A percentile compares a stretch with the other conserved stretches of the same genome.
Evolutionary conservation across 164 flowering plant species (phyloP).

Genomic region (Magnolia kwangsiensis): DNA sequence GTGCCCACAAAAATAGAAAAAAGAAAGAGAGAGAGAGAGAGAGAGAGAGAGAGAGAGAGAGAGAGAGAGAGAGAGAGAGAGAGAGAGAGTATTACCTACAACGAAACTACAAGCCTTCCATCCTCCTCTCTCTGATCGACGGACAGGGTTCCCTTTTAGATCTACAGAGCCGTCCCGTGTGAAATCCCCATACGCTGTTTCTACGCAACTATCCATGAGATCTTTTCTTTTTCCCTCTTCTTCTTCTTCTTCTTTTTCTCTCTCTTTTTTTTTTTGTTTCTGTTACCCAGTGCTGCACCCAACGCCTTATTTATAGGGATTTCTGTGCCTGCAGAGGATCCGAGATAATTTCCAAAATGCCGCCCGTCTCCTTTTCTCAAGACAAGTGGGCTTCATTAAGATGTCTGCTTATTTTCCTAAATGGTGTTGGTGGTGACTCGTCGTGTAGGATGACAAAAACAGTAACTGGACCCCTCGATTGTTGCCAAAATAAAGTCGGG

Average conservation of each 20-base stretch:
- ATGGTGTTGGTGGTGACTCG: too few species aligned
- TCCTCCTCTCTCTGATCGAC: constrained; percentile 18
- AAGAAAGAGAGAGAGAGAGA: neutral
- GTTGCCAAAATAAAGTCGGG: too few species aligned
- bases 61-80: neutral
- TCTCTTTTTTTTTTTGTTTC: neutral
- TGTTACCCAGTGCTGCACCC: neutral
- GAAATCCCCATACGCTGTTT: constrained; percentile 3
- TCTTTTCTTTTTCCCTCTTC: neutral
- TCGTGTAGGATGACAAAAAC: too few species aligned
- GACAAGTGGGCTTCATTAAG: too few species aligned
- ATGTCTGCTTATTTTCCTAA: too few species aligned
- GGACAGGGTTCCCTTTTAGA: constrained; percentile 15
- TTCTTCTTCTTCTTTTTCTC: neutral
- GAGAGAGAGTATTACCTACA: constrained; percentile 7
- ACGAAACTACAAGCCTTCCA: constrained; percentile 21
- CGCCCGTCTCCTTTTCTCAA: neutral
- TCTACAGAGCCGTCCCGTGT: constrained; percentile 19
- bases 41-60: too few species aligned
- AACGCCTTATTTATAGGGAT: neutral
- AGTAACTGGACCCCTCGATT: too few species aligned
- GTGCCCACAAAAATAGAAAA: neutral
- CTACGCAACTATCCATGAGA: neutral
- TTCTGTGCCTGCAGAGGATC: neutral
- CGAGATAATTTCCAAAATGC: neutral